Conservation (phyloP, 805 yeast species). For the Wickerhamomyces rabaulensis region DNA sequence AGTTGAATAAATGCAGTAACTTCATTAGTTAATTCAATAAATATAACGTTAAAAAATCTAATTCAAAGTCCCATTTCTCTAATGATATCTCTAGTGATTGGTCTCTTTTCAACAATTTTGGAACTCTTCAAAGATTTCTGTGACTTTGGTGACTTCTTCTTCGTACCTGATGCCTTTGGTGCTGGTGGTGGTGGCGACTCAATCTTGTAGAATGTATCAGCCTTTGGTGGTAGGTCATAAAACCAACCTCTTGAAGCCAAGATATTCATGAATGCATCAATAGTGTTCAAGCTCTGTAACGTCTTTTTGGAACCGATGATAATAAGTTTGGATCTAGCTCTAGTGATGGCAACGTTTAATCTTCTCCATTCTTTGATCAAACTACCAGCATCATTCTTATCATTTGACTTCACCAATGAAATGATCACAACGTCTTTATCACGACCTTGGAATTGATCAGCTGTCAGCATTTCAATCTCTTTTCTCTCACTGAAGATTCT, state of each 20-base stretch:
- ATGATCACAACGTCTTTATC: slow-evolving; percentile 90
- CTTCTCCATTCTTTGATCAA: slow-evolving; percentile 85
- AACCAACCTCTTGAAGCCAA: slow-evolving; percentile 60
- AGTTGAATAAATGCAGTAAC: neutral
- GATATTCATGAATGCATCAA: slow-evolving; percentile 56
- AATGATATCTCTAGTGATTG: slow-evolving; percentile 15
- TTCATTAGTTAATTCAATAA: neutral
- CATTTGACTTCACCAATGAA: slow-evolving; percentile 82
- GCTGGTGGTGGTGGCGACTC: slow-evolving; percentile 2
- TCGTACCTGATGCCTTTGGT: neutral
- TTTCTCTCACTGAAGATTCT: slow-evolving; percentile 25
- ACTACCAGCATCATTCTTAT: slow-evolving; percentile 62
- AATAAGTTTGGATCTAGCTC: slow-evolving; percentile 80
- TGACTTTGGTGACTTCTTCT: slow-evolving; percentile 1
- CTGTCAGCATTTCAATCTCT: slow-evolving; percentile 77
- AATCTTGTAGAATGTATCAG: slow-evolving; percentile 11
- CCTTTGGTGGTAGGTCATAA: slow-evolving; percentile 42
- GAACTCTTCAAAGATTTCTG: slow-evolving; percentile 6
- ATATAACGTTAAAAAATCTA: neutral
- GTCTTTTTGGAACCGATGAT: slow-evolving; percentile 77
- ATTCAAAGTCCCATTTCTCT: slow-evolving; percentile 13
- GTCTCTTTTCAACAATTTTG: slow-evolving; percentile 12
- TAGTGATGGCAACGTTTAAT: slow-evolving; percentile 88
- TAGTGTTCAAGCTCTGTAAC: slow-evolving; percentile 43
- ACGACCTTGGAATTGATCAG: slow-evolving; percentile 94